Base-by-base conservation (phyloP, 345 rosid species). In the Draba incana region DNA sequence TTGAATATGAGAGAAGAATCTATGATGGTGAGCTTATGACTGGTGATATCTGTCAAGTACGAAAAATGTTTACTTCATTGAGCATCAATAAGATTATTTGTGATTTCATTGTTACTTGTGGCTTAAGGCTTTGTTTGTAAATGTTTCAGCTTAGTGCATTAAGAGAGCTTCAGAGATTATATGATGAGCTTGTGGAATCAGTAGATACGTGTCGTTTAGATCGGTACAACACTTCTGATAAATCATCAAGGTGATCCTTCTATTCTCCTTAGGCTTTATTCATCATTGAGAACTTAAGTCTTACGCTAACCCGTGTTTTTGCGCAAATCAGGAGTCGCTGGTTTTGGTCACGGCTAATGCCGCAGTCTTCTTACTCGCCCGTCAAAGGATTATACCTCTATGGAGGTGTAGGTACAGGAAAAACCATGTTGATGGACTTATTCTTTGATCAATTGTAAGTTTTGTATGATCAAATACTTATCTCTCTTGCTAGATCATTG, bases 371-470 rank as follows among this genome's bases (percentile, higher is more conserved):
- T 38, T 77, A 73, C 75, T 80, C 98, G 30, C 96, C 99, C 0
- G 93, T 94, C 52, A 87, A 83, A 80, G 99, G 99, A 69, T 74
- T 94, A 23, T 94, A 94, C 71, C 90, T 94, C 28, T 91, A 87
- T 65, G 99, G 98, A 51, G 99, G 99, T 57, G 98, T 94, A 10
- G 99, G 99, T 64, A 94, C 98, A 8, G 98, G 99, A 46, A 94
- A 94, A 81, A 94, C 99, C 49, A 94, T 94, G 99, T 79, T 94
- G 83, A 89, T 94, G 99, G 99, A 94, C 77, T 79, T 94, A 73
- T 94, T 91, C 84, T 94, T 70, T 53, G 75, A 82, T 74, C 97
- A 85, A 72, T 37, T 94, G 97, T 94, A 84, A 83, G 96, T 75
- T 77, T 20, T 54, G 6, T 35, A 30, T 39, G 28, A 39, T 44